Percentiles rank a stretch among this genome's conserved stretches.
Evolutionary conservation across 495 filamentous ascomycete genomes (phyloP).

Genomic region (Thermothielavioides terrestris): DNA sequence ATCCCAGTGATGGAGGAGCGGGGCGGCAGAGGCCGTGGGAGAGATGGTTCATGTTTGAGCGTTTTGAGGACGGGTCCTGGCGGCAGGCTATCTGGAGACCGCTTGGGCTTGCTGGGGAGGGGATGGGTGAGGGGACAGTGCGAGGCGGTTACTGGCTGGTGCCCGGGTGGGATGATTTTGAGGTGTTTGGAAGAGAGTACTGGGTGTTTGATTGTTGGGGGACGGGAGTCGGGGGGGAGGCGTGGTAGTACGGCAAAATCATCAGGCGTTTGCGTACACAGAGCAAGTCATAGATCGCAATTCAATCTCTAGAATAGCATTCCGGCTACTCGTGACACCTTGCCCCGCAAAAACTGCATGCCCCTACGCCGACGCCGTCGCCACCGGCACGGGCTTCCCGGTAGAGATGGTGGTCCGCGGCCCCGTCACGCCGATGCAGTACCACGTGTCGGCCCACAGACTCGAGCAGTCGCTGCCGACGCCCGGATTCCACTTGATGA

Average conservation of each 20-base stretch:
- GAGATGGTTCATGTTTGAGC: neutral
- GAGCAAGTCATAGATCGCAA: too few relatives aligned
- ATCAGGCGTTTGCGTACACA: too few relatives aligned
- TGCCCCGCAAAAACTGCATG: too few relatives aligned
- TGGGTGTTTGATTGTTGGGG: neutral
- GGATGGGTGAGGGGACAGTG: too few relatives aligned
- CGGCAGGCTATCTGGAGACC: neutral
- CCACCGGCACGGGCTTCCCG: too few relatives aligned
- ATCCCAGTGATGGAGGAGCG: too few relatives aligned
- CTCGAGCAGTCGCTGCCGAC: conserved; percentile 4
- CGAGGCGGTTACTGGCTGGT: conserved; percentile 1
- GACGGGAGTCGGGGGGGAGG: neutral
- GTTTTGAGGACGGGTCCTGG: neutral
- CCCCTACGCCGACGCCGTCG: too few relatives aligned
- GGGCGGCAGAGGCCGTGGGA: too few relatives aligned
- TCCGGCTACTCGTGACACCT: too few relatives aligned
- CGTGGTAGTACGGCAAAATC: neutral
- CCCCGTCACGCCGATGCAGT: neutral
- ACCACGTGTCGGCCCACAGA: neutral
- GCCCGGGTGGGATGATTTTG: conserved; percentile 1
- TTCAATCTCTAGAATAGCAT: too few relatives aligned
- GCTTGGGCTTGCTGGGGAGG: neutral
- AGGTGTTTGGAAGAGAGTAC: neutral
- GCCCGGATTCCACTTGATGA: neutral
- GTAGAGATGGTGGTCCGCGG: neutral